phyloP scores from a whole-genome alignment of 1,284 basidiomycete species.

The Malassezia obtusa region DNA sequence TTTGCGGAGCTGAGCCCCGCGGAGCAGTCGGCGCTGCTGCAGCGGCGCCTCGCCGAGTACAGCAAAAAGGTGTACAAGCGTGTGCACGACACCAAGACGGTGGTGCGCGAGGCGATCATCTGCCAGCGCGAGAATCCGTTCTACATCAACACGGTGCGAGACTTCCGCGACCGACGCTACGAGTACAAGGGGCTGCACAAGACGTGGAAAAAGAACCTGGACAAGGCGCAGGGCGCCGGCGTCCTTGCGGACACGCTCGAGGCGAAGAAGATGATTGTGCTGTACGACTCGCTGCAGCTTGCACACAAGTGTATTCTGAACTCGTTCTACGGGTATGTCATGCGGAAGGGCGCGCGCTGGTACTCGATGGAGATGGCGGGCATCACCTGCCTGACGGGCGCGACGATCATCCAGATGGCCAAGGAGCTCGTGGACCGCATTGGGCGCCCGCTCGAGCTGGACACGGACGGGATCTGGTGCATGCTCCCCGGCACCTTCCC shows the following conservation, averaged over 20 bases:
- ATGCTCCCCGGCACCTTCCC: conserved; percentile 98
- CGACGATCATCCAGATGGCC: conserved; percentile 99
- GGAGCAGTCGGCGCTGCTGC: conserved; percentile 82
- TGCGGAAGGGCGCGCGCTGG: conserved; percentile 98
- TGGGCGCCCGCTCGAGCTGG: conserved; percentile 88
- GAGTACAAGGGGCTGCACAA: conserved; percentile 98
- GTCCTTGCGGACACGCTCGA: conserved; percentile 65
- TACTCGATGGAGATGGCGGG: conserved; percentile 99
- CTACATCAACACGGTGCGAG: conserved; percentile 96
- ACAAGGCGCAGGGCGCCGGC: conserved; percentile 60
- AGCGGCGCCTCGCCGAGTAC: conserved; percentile 96
- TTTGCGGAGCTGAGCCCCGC: conserved; percentile 75
- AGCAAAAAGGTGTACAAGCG: conserved; percentile 98
- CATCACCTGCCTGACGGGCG: conserved; percentile 97
- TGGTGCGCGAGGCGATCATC: conserved; percentile 86
- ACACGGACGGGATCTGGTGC: conserved; percentile 99
- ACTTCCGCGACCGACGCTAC: conserved; percentile 94
- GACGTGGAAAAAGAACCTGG: conserved; percentile 98
- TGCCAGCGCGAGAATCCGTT: conserved; percentile 98
- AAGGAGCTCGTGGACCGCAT: conserved; percentile 88
- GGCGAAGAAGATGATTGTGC: conserved; percentile 98
- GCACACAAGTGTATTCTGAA: conserved; percentile 99
- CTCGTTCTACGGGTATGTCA: conserved; percentile 99
- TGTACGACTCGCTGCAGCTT: conserved; percentile 97
- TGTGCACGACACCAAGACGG: conserved; percentile 95